These are phyloP conservation scores for Aspergillus brunneoviolaceus DNA, from an alignment of 2,329 filamentous ascomycete genomes.

Conservation along the genomic window DNA sequence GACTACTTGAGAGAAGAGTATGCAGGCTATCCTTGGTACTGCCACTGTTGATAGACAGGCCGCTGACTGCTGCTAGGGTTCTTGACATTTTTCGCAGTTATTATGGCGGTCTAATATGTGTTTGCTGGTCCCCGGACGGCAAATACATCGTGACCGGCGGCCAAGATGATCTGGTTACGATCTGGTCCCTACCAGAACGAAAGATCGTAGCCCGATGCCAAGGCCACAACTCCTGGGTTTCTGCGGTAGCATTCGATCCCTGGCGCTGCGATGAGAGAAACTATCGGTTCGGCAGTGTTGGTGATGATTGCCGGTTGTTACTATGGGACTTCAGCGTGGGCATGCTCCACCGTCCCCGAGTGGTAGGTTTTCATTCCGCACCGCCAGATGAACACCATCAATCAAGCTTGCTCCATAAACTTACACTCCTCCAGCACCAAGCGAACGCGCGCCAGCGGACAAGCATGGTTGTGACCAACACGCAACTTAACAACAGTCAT, in stretches of 20 bases:
- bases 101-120: constrained; percentile 88
- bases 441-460: constrained; percentile 39
- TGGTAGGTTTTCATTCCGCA: constrained; percentile 54
- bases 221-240: constrained; percentile 95
- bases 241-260: constrained; percentile 88
- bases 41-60: not conserved
- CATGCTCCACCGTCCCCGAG: constrained; percentile 90
- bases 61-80: constrained; percentile 55
- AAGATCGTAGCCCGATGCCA: constrained; percentile 87
- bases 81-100: constrained; percentile 85
- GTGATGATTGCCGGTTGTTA: constrained; percentile 85
- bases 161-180: constrained; percentile 92
- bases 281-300: constrained; percentile 94
- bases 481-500: constrained; percentile 51
- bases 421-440: constrained; percentile 29
- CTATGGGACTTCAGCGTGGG: constrained; percentile 98
- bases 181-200: constrained; percentile 85
- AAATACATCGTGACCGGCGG: constrained; percentile 94
- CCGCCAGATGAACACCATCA: not conserved
- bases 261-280: constrained; percentile 96
- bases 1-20: constrained; percentile 90
- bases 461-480: constrained; percentile 31
- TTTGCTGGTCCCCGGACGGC: constrained; percentile 96
- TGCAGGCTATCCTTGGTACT: constrained; percentile 28
- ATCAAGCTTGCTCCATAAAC: constrained; percentile 5